These are phyloP conservation scores for Xylaria sp. DNA, from an alignment of 2,329 filamentous ascomycete genomes.

Conservation along the genomic window DNA sequence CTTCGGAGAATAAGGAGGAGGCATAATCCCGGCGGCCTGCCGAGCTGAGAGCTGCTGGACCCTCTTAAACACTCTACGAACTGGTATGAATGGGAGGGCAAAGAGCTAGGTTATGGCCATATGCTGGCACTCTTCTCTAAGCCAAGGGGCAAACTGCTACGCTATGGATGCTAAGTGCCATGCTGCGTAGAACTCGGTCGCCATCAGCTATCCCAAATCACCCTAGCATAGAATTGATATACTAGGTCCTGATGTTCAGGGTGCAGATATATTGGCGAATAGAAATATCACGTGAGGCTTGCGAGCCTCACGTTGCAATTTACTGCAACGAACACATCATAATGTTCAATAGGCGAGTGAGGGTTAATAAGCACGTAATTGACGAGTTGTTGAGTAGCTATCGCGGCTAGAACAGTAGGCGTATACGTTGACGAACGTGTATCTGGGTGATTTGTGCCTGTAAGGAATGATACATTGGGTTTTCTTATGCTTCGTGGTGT, in stretches of 20 bases:
- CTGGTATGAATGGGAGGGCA: neutral
- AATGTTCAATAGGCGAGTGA: too few relatives aligned
- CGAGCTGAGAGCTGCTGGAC: neutral
- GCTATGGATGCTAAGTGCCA: neutral
- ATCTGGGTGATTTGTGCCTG: too few relatives aligned
- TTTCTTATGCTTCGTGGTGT: too few relatives aligned
- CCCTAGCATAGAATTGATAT: neutral
- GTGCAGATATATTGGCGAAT: neutral
- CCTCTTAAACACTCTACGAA: neutral
- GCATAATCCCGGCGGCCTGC: neutral
- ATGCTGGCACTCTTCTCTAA: neutral
- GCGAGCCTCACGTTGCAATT: too few relatives aligned
- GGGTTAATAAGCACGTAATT: too few relatives aligned
- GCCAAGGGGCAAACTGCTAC: neutral
- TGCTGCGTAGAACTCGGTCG: neutral
- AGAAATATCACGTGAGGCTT: too few relatives aligned
- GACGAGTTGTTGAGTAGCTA: too few relatives aligned
- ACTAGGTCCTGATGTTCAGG: neutral
- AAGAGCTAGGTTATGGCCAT: neutral
- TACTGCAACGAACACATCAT: too few relatives aligned
- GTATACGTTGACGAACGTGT: too few relatives aligned
- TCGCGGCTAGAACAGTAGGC: too few relatives aligned
- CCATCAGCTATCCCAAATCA: neutral
- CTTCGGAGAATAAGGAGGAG: conserved; percentile 36
- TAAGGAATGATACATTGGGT: too few relatives aligned